Evolutionary conservation across 2,329 filamentous ascomycete species (phyloP).

Genomic region (Colletotrichum kahawae): DNA sequence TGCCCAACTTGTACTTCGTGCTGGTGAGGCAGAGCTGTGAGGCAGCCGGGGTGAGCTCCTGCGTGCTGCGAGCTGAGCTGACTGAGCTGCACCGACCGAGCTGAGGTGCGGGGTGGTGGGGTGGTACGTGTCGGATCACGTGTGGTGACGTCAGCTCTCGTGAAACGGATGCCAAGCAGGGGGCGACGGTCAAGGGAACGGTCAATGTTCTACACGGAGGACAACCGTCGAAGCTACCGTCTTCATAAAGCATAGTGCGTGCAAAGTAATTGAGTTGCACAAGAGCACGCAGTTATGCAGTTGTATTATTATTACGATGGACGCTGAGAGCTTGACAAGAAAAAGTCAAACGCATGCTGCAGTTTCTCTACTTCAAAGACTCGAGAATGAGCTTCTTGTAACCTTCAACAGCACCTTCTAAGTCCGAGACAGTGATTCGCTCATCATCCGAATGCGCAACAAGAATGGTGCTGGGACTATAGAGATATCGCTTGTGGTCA

Average conservation of each 20-base stretch:
- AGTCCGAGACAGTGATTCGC: slow-evolving; percentile 73
- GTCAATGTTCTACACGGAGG: background rate
- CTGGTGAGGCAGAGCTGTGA: background rate
- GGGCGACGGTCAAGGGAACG: background rate
- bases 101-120: background rate
- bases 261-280: background rate
- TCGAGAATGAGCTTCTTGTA: slow-evolving; percentile 75
- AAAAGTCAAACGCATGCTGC: background rate
- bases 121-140: background rate
- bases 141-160: background rate
- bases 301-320: background rate
- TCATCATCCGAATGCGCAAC: slow-evolving; percentile 89
- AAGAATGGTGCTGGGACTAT: slow-evolving; percentile 76
- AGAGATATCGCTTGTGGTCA: slow-evolving; percentile 69
- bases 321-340: background rate
- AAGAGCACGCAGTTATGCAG: background rate
- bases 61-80: background rate
- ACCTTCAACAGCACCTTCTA: slow-evolving; percentile 79
- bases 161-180: background rate
- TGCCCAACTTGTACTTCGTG: slow-evolving; percentile 1
- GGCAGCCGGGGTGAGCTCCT: background rate
- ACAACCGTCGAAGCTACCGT: background rate
- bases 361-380: slow-evolving; percentile 37
- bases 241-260: background rate
- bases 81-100: background rate